A percentile compares a stretch with the other conserved stretches of the same genome.
Evolutionary conservation across 352 stramenopile genomes (phyloP).

Genomic region (Phytophthora sp.): DNA sequence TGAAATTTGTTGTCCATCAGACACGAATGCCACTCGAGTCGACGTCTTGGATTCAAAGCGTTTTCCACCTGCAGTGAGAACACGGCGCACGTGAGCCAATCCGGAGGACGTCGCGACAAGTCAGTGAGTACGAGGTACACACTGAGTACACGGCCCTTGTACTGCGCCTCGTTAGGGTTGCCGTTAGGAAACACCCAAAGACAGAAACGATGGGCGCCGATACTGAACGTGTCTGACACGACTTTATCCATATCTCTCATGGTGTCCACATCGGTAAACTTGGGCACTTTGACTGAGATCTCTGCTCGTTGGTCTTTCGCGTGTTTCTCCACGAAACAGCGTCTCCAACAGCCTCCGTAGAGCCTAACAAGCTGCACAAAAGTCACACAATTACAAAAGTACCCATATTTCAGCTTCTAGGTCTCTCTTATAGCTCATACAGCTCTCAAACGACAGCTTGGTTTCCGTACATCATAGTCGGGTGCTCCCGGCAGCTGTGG

Average conservation of each 20-base stretch:
- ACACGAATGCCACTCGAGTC: slow-evolving; percentile 84
- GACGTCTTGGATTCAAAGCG: slow-evolving; percentile 42
- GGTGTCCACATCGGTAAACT: slow-evolving; percentile 47
- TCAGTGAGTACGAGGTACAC: slow-evolving; percentile 86
- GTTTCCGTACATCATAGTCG: slow-evolving; percentile 74
- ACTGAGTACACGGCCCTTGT: slow-evolving; percentile 68
- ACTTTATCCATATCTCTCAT: slow-evolving; percentile 64
- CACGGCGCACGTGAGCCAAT: slow-evolving; percentile 82
- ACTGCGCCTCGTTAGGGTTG: slow-evolving; percentile 82
- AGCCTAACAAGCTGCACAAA: slow-evolving; percentile 65
- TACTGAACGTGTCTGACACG: slow-evolving; percentile 75
- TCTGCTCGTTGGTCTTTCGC: slow-evolving; percentile 53
- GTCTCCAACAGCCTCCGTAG: slow-evolving; percentile 76
- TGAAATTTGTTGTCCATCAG: slow-evolving; percentile 87
- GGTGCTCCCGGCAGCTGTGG: slow-evolving; percentile 73
- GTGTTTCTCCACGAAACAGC: slow-evolving; percentile 69
- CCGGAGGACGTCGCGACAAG: slow-evolving; percentile 50
- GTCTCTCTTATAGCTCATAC: neutral
- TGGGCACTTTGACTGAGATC: slow-evolving; percentile 57
- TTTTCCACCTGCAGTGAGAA: slow-evolving; percentile 79
- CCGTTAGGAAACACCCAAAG: slow-evolving; percentile 82
- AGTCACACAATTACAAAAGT: slow-evolving; percentile 7
- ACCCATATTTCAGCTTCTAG: slow-evolving; percentile 18
- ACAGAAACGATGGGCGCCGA: slow-evolving; percentile 77
- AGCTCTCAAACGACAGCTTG: slow-evolving; percentile 2